A percentile compares a stretch with the other conserved stretches of the same genome.
phyloP scores from a whole-genome alignment of 768 basidiomycete species.

The Pisolithus orientalis region DNA sequence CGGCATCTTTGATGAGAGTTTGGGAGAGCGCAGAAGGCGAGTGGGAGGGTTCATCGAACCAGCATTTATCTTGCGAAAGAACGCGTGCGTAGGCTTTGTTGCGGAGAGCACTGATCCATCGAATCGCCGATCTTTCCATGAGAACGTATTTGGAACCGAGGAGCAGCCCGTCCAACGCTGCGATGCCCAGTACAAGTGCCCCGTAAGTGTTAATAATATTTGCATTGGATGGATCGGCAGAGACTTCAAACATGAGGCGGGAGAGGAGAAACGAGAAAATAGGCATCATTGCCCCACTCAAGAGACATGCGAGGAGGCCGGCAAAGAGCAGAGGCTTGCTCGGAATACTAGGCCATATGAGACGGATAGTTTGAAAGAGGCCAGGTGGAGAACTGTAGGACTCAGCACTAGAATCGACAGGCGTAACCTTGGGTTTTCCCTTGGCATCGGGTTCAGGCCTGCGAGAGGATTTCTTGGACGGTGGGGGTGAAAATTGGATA shows the following conservation, averaged over 20 bases:
- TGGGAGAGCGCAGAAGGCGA: constrained; percentile 59
- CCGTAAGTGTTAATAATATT: constrained; percentile 63
- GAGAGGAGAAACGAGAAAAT: constrained; percentile 90
- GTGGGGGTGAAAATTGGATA: constrained; percentile 5
- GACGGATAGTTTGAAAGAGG: constrained; percentile 38
- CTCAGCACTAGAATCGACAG: too few relatives aligned
- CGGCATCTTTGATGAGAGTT: constrained; percentile 78
- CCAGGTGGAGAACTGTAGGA: constrained; percentile 8
- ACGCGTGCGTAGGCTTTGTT: constrained; percentile 48
- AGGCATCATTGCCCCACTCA: constrained; percentile 83
- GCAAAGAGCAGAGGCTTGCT: constrained; percentile 62
- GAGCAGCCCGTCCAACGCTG: constrained; percentile 70
- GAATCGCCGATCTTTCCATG: constrained; percentile 69
- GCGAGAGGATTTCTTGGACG: constrained; percentile 1
- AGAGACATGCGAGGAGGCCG: constrained; percentile 63
- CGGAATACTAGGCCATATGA: constrained; percentile 67
- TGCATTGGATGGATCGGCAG: constrained; percentile 59
- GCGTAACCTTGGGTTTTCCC: too few relatives aligned
- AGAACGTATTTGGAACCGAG: constrained; percentile 72
- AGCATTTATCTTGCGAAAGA: constrained; percentile 76
- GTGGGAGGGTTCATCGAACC: constrained; percentile 73
- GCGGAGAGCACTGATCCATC: constrained; percentile 71
- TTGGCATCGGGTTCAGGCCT: too few relatives aligned
- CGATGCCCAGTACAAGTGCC: constrained; percentile 65
- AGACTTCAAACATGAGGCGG: constrained; percentile 69